Base-by-base conservation (phyloP, 176 grass and related monocot genomes). In the Musa schizocarpa region DNA sequence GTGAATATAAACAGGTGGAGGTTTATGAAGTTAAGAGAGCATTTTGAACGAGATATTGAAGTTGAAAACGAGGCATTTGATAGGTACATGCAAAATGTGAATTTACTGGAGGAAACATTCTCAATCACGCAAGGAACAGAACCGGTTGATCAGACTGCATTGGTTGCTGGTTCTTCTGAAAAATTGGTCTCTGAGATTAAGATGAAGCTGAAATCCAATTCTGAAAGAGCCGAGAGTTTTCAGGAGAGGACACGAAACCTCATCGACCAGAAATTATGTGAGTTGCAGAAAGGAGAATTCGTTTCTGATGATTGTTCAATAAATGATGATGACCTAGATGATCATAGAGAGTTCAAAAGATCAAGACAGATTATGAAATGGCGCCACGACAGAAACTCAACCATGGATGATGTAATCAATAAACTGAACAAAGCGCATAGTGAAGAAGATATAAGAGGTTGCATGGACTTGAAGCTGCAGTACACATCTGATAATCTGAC, bases 41-140 rank as follows among this genome's bases (percentile, higher is more conserved):
- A 99, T 65, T 74, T 91, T 73, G 83, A 93, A 87, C 83, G 57
- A 82, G 79, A 98, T 73, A 74, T 89, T 13, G 90, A 98, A 85
- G 86, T 68, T 78, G 94, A 93, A 81, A 86, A 86, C 81, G 94
- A 96, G 82, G 87, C 89, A 76, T 96, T 88, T 63, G 86, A 98
- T 34, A 89, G 90, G 22, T 98, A 98, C 50, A 85, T 84, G 75
- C 84, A 85, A 56, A 91, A 93, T 78, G 83, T 91, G 24, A 73
- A 72, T n/a, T 75, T 93, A 54, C 84, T 99, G 14, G 88, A 94
- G 88, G 90, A 99, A 89, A 80, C 81, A 54, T 98, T 98, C 83
- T 85, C 77, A 59, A 61, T 80, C 29, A 54, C 23, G 7, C 82
- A 89, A 68, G 71, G 66, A 74, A 27, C 17, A 2, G 51, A 80